Conservation (phyloP, 2,329 filamentous ascomycete genomes). For the Diaporthe destruens region DNA sequence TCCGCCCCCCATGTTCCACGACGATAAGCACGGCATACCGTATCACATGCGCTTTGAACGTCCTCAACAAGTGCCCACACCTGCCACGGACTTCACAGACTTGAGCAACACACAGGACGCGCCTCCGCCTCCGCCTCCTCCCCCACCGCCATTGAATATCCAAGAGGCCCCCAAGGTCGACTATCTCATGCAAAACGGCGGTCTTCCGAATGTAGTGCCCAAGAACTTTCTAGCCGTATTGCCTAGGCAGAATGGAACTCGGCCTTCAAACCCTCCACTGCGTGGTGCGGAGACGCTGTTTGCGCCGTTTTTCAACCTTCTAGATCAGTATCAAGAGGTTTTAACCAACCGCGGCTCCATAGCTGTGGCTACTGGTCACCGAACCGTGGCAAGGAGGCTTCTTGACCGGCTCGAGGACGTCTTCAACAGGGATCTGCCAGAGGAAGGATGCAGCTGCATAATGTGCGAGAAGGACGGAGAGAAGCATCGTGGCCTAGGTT, state of each 20-base stretch:
- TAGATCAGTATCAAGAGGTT: conserved; percentile 89
- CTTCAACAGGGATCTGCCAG: conserved; percentile 91
- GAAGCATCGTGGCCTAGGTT: conserved; percentile 82
- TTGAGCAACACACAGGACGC: conserved; percentile 54
- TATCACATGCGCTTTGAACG: conserved; percentile 53
- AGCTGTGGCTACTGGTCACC: conserved; percentile 94
- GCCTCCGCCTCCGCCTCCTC: conserved; percentile 72
- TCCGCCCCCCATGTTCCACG: conserved; percentile 56
- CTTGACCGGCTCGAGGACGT: conserved; percentile 93
- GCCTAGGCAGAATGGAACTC: conserved; percentile 67
- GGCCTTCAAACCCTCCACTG: conserved; percentile 74
- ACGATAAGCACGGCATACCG: conserved; percentile 54
- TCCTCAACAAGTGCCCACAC: conserved; percentile 55
- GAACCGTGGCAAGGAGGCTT: conserved; percentile 90
- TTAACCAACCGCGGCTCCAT: conserved; percentile 87
- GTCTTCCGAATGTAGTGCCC: conserved; percentile 77
- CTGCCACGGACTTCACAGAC: conserved; percentile 57
- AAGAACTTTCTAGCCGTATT: conserved; percentile 78
- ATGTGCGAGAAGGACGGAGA: conserved; percentile 78
- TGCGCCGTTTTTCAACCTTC: conserved; percentile 81
- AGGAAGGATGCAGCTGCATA: conserved; percentile 85
- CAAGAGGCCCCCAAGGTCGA: conserved; percentile 86
- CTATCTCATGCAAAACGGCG: conserved; percentile 91
- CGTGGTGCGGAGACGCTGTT: conserved; percentile 81
- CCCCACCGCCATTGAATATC: conserved; percentile 79